Evolutionary conservation across 2,329 filamentous ascomycete genomes (phyloP).

Genomic region (Ilyonectria sp.): DNA sequence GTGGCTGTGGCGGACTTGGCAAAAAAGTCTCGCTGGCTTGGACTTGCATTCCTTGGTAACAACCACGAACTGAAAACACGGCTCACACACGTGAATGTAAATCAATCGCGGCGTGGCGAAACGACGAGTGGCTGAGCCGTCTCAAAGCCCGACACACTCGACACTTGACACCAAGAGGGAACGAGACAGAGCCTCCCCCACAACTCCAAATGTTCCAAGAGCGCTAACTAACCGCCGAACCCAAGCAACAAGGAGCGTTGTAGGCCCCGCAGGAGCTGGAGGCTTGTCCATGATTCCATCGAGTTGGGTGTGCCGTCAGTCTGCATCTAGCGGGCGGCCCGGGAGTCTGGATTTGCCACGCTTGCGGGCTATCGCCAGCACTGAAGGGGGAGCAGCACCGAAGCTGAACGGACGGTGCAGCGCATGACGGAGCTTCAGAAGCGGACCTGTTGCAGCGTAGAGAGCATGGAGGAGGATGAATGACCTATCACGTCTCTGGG

Average conservation of each 20-base stretch:
- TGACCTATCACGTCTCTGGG: neutral
- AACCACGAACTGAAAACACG: neutral
- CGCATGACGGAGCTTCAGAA: neutral
- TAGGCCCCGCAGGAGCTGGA: neutral
- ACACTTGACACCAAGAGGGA: neutral
- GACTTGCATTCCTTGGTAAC: neutral
- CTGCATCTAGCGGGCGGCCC: neutral
- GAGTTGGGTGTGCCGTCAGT: neutral
- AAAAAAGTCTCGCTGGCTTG: neutral
- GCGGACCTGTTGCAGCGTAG: neutral
- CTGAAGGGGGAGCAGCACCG: too few species aligned
- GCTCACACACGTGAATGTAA: neutral
- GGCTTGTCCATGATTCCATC: neutral
- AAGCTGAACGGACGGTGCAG: too few species aligned
- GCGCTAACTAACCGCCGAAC: neutral
- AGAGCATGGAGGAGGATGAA: neutral
- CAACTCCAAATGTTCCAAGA: neutral
- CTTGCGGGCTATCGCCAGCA: neutral
- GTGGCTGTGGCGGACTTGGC: neutral
- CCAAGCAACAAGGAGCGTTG: neutral
- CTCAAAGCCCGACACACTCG: neutral
- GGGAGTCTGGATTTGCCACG: neutral
- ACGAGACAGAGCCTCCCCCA: neutral
- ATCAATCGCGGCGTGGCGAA: neutral
- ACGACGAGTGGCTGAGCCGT: neutral